phyloP scores from a whole-genome alignment of 495 filamentous ascomycete genomes.

The Penicillium maclennaniae region DNA sequence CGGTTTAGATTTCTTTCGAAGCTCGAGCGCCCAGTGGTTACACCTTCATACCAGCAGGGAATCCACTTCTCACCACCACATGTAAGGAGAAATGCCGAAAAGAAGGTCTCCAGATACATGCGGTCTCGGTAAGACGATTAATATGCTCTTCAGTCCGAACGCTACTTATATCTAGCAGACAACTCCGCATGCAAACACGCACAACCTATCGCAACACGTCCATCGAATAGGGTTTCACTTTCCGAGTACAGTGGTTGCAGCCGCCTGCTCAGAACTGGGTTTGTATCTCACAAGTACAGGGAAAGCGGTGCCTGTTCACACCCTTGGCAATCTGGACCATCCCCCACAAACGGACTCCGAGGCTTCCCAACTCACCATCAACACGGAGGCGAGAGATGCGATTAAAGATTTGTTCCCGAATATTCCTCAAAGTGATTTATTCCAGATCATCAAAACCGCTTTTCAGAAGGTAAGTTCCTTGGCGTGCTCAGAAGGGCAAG shows the following conservation, averaged over 20 bases:
- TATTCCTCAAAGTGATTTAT: slow-evolving; percentile 75
- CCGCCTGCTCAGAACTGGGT: slow-evolving; percentile 47
- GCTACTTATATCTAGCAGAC: slow-evolving; percentile 30
- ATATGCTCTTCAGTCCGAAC: neutral
- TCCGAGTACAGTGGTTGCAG: slow-evolving; percentile 50
- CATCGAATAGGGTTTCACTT: slow-evolving; percentile 82
- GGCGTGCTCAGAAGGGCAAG: neutral
- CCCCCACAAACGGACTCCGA: slow-evolving; percentile 26
- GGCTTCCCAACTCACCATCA: slow-evolving; percentile 58
- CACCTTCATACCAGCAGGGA: slow-evolving; percentile 77
- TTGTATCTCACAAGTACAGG: slow-evolving; percentile 40
- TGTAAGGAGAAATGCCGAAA: slow-evolving; percentile 80
- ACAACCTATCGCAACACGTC: slow-evolving; percentile 61
- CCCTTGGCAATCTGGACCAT: slow-evolving; percentile 10
- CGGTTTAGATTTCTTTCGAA: slow-evolving; percentile 44
- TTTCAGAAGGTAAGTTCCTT: slow-evolving; percentile 68
- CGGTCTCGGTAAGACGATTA: slow-evolving; percentile 63
- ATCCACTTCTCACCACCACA: slow-evolving; percentile 64
- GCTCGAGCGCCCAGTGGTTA: slow-evolving; percentile 68
- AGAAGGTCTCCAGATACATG: slow-evolving; percentile 62
- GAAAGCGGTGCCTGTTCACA: slow-evolving; percentile 38
- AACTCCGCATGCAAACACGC: slow-evolving; percentile 43
- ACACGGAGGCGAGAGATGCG: slow-evolving; percentile 66
- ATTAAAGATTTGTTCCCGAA: slow-evolving; percentile 82
- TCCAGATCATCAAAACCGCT: slow-evolving; percentile 72